Base-by-base conservation (phyloP, 352 stramenopile species). In the Phytophthora quininea region DNA sequence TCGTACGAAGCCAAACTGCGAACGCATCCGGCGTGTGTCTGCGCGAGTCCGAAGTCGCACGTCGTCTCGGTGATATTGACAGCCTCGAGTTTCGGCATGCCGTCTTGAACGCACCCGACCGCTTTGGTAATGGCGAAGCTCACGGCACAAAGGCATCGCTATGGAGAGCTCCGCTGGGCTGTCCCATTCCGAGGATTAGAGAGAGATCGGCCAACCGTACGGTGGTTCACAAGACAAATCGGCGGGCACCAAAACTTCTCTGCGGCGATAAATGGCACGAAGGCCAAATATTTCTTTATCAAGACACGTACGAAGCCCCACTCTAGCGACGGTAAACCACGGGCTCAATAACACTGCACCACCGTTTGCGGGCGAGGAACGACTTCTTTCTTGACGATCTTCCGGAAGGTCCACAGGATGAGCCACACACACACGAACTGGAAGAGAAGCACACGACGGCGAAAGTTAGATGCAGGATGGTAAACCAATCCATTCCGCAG, bases 41-140 rank as follows among this genome's bases (percentile, higher is more conserved):
- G 54, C 10, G 57, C 64, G 48, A 72, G 60, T 15, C 64, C 64
- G 37, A 67, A 72, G 54, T 50, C 51, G 51, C 64, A 72, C 2
- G 50, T 67, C 43, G 32, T 29, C 32, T 67, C 43, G 9, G 60
- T 64, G 48, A 64, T 64, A 32, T 64, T 58, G 10, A 6, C 43
- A 12, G 29, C 29, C 8, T 19, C 43, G 43, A 49, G 35, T 27
- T 49, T 24, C 19, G 19, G 19, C 19, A 24, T 24, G 19, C 19
- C 19, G 19, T 24, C 19, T 24, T 24, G 19, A 0, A 24, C 19
- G 19, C 19, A 24, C 19, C 19, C 19, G 19, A 24, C 19, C 19
- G 19, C 19, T 24, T 24, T 24, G 19, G 19, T 24, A 24, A 24
- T 24, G 19, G 19, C 19, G 19, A 24, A 24, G 19, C 19, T 24